Base-by-base conservation (phyloP, 441 rosid species). In the Gossypium gossypioides region DNA sequence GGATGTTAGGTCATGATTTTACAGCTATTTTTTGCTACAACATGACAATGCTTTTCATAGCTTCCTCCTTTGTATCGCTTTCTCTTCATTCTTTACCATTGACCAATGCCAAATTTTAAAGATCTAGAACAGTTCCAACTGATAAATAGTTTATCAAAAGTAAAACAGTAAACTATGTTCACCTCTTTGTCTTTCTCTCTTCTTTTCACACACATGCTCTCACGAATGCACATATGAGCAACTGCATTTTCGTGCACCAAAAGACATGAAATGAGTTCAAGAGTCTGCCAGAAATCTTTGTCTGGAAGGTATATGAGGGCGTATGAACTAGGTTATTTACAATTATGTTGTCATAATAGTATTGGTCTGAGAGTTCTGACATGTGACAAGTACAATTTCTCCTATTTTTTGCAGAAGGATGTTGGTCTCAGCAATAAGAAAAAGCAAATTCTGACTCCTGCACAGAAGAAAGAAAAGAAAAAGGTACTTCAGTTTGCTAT, bases 401-500 rank as follows among this genome's bases (percentile, higher is more conserved):
- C 19, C 68, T 76, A 9, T 69, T 27, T 54, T 71, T 50, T 68
- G 81, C 79, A 75, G 82, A 76, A 74, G 79, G 86, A 83, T 71
- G 78, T 8, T 77, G 86, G 64, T 75, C 51, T 71, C 16, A 12
- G 64, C 72, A 73, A 74, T 29, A 81, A 85, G 81, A 87, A 76
- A 72, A 91, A 80, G 72, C 81, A 81, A 27, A 79, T 86, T 69
- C 76, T 79, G 46, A 81, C n/a, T 32, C 82, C 89, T 7, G 74
- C 85, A 69, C 84, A 86, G 69, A 84, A 72, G 60, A 91, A 86
- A 79, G 88, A 82, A 40, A 87, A 84, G 86, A 87, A 87, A 82
- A 89, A 81, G 92, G 93, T 93, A 75, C n/a, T 48, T 50, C 2
- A 57, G 51, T 68, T 21, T 63, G 24, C 62, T 27, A 58, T 18